phyloP scores from a whole-genome alignment of 768 basidiomycete species.

The Termitomyces bulborhizus region DNA sequence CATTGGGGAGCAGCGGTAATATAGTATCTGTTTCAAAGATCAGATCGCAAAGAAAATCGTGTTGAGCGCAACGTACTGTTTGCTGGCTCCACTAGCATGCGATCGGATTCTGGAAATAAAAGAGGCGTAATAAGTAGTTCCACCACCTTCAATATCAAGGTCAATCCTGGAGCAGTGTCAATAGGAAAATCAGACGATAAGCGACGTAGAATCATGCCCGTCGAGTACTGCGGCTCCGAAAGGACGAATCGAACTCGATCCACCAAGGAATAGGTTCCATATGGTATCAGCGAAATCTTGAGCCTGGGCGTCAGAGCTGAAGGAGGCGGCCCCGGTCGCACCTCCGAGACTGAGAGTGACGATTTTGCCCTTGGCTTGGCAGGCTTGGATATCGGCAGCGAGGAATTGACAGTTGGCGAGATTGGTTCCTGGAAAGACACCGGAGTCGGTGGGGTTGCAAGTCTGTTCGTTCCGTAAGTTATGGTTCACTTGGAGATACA shows the following conservation, averaged over 20 bases:
- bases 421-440: constrained; percentile 48
- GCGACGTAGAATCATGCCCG: constrained; percentile 30
- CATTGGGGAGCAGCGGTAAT: constrained; percentile 53
- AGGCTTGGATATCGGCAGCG: constrained; percentile 48
- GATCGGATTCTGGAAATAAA: constrained; percentile 45
- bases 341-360: constrained; percentile 46
- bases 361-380: constrained; percentile 50
- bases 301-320: constrained; percentile 46
- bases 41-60: neutral
- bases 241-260: constrained; percentile 52
- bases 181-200: neutral
- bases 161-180: constrained; percentile 35
- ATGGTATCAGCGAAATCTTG: constrained; percentile 49
- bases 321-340: constrained; percentile 45
- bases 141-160: constrained; percentile 61
- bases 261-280: constrained; percentile 66
- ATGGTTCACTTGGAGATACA: neutral
- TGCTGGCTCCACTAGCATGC: constrained; percentile 40
- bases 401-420: constrained; percentile 54
- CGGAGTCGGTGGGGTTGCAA: constrained; percentile 38
- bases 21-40: constrained; percentile 37
- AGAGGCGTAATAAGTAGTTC: constrained; percentile 35
- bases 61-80: constrained; percentile 27
- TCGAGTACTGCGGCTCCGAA: constrained; percentile 66
- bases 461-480: constrained; percentile 24